phyloP scores from a whole-genome alignment of 2,329 filamentous ascomycete genomes.

The Dothideomycetes sp. region DNA sequence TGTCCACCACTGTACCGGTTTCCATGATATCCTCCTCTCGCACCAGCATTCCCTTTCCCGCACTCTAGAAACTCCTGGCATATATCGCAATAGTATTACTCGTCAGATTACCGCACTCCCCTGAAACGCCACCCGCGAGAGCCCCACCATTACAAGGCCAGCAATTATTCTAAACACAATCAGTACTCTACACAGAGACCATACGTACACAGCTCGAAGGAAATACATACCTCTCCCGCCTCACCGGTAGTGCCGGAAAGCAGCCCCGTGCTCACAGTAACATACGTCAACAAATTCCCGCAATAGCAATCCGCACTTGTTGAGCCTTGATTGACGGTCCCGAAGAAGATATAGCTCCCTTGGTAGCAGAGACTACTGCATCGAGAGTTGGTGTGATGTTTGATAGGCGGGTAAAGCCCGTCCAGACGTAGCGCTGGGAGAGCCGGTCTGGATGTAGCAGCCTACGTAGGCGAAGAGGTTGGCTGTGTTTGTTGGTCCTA shows the following conservation, averaged over 20 bases:
- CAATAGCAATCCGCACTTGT: slow-evolving; percentile 18
- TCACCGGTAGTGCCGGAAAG: slow-evolving; percentile 1
- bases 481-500: slow-evolving; percentile 8
- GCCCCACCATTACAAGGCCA: slow-evolving; percentile 15
- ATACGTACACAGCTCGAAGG: background rate
- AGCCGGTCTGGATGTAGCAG: slow-evolving; percentile 19
- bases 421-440: slow-evolving; percentile 12
- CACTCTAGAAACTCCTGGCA: slow-evolving; percentile 14
- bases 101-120: slow-evolving; percentile 17
- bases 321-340: slow-evolving; percentile 15
- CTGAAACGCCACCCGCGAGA: slow-evolving; percentile 9
- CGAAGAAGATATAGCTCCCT: slow-evolving; percentile 15
- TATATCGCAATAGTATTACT: slow-evolving; percentile 18
- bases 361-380: slow-evolving; percentile 13
- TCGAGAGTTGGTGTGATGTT: slow-evolving; percentile 12
- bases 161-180: slow-evolving; percentile 17
- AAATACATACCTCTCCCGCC: slow-evolving; percentile 10
- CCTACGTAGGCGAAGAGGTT: slow-evolving; percentile 17
- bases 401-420: slow-evolving; percentile 14
- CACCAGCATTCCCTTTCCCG: no score
- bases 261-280: slow-evolving; percentile 9
- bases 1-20: no score
- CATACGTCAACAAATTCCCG: slow-evolving; percentile 16
- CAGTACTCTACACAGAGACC: slow-evolving; percentile 10
- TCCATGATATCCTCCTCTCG: no score